Evolutionary conservation across 2,329 filamentous ascomycete species (phyloP).

Genomic region (Zarea fungicola): DNA sequence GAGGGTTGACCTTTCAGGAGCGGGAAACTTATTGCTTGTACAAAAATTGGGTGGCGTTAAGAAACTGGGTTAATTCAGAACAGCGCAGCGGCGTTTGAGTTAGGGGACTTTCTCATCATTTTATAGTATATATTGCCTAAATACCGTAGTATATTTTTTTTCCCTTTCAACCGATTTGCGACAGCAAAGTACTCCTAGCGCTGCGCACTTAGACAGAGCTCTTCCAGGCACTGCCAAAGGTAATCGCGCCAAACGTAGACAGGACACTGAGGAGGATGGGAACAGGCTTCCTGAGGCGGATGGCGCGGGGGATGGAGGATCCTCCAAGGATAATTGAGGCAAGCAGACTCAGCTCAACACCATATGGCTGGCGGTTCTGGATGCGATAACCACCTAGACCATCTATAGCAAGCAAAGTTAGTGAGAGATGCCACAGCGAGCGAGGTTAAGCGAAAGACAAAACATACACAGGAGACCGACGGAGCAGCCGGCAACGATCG

Average conservation of each 20-base stretch:
- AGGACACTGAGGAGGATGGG: conserved; percentile 74
- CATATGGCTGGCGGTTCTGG: conserved; percentile 69
- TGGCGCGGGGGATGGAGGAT: conserved; percentile 77
- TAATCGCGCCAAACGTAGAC: conserved; percentile 70
- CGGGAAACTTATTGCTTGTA: background rate
- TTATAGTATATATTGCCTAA: conserved; percentile 4
- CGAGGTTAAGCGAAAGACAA: background rate
- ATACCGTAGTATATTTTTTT: background rate
- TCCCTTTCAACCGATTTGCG: too few species aligned
- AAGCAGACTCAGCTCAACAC: conserved; percentile 81
- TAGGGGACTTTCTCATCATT: conserved; percentile 5
- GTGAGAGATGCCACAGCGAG: background rate
- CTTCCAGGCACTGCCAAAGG: conserved; percentile 68
- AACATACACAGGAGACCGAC: conserved; percentile 65
- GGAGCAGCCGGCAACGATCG: conserved; percentile 74
- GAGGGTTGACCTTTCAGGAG: background rate
- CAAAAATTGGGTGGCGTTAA: conserved; percentile 8
- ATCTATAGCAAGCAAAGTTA: conserved; percentile 41
- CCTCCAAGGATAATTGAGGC: conserved; percentile 82
- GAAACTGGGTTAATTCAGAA: background rate
- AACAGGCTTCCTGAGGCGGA: conserved; percentile 78
- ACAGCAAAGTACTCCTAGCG: too few species aligned
- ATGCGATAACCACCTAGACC: conserved; percentile 77
- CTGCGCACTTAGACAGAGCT: conserved; percentile 34
- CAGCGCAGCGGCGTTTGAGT: background rate